Conservation (phyloP, 2,329 filamentous ascomycete genomes). For the Xylaria sp. region DNA sequence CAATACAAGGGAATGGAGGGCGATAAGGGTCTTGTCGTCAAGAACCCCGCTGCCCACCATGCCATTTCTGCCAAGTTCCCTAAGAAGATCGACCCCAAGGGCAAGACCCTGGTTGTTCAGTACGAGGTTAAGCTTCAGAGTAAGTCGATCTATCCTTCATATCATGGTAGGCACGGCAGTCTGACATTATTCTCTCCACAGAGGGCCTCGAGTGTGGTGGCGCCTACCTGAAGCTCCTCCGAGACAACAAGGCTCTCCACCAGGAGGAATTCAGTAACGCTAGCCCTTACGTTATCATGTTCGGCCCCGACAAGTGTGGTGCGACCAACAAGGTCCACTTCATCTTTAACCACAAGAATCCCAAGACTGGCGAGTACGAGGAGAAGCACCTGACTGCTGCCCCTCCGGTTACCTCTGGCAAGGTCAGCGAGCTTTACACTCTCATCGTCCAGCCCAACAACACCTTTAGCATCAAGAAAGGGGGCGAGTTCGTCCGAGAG, state of each 20-base stretch:
- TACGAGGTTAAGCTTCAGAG: constrained; percentile 99
- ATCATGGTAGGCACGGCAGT: constrained; percentile 18
- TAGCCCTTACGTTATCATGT: constrained; percentile 99
- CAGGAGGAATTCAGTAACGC: constrained; percentile 97
- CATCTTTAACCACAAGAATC: constrained; percentile 99
- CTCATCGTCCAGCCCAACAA: constrained; percentile 96
- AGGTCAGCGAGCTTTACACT: constrained; percentile 94
- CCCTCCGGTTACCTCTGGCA: constrained; percentile 84
- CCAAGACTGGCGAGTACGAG: constrained; percentile 99
- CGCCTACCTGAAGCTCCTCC: constrained; percentile 98
- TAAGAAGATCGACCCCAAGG: constrained; percentile 96
- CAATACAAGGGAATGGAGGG: constrained; percentile 91
- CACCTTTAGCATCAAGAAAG: constrained; percentile 89
- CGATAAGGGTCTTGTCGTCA: constrained; percentile 96
- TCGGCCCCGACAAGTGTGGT: constrained; percentile 98
- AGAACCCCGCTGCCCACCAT: constrained; percentile 97
- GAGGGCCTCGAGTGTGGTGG: constrained; percentile 97
- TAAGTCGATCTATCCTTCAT: constrained; percentile 53
- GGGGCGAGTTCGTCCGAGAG: constrained; percentile 84
- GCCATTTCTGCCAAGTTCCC: constrained; percentile 99
- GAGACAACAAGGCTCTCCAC: constrained; percentile 96
- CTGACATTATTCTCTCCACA: constrained; percentile 45
- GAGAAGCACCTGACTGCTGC: constrained; percentile 95
- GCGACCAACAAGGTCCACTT: constrained; percentile 98
- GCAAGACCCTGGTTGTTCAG: constrained; percentile 94